Conservation (phyloP, 2,329 filamentous ascomycete genomes). For the Trichoderma atrobrunneum region DNA sequence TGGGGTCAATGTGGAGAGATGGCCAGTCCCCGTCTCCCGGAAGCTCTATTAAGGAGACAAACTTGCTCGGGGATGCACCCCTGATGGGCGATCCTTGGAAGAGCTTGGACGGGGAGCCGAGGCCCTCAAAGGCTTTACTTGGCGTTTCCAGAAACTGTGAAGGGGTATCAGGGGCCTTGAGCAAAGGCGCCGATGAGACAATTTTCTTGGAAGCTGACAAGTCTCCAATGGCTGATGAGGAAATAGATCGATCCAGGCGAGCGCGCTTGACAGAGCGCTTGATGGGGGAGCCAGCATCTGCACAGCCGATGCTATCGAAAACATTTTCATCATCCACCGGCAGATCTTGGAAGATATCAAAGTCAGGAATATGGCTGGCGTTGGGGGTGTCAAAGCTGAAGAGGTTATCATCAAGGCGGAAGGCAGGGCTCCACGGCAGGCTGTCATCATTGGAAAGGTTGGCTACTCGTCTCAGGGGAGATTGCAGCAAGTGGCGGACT, state of each 20-base stretch:
- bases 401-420: conserved; percentile 58
- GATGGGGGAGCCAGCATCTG: conserved; percentile 61
- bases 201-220: conserved; percentile 52
- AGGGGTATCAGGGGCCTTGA: conserved; percentile 46
- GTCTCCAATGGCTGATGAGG: conserved; percentile 60
- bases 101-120: conserved; percentile 56
- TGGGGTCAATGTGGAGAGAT: conserved; percentile 33
- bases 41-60: conserved; percentile 36
- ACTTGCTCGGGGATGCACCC: conserved; percentile 51
- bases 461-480: conserved; percentile 57
- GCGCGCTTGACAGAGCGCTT: conserved; percentile 61
- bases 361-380: conserved; percentile 49
- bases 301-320: conserved; percentile 43
- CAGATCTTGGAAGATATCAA: conserved; percentile 60
- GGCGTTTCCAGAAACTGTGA: conserved; percentile 50
- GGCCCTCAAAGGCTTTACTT: conserved; percentile 54
- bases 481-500: conserved; percentile 77
- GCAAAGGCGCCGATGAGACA: conserved; percentile 48
- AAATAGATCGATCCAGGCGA: conserved; percentile 62
- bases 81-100: conserved; percentile 36
- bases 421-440: conserved; percentile 64
- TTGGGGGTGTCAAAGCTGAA: conserved; percentile 49
- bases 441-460: conserved; percentile 42
- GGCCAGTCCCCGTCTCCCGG: conserved; percentile 41
- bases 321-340: conserved; percentile 29